Evolutionary conservation across 306 rosid genomes (phyloP).

Genomic region (Citrullus amarus): DNA sequence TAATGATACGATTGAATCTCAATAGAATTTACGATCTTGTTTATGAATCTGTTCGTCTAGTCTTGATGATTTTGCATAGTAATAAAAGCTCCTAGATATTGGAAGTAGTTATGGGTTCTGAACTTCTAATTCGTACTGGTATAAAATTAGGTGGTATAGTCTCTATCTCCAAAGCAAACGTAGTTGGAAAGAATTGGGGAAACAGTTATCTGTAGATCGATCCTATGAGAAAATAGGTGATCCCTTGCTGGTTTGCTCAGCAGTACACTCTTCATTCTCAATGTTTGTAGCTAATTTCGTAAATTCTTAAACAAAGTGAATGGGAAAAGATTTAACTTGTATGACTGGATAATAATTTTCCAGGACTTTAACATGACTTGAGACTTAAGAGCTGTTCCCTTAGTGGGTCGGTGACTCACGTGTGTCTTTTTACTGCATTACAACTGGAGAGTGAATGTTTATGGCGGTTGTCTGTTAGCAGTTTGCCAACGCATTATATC

Average conservation of each 20-base stretch:
- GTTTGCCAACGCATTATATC: not conserved
- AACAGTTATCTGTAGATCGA: not conserved
- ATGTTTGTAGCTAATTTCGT: not conserved
- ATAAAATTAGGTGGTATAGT: not conserved
- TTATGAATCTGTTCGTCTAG: not conserved
- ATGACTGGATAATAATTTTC: not conserved
- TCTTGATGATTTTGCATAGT: not conserved
- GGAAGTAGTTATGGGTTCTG: not conserved
- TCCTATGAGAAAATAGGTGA: not conserved
- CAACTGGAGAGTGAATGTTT: not conserved
- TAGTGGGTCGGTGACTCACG: not conserved
- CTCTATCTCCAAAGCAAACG: not conserved
- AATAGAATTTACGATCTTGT: not conserved
- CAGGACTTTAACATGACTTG: not conserved
- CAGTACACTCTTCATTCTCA: not conserved
- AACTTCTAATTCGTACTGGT: not conserved
- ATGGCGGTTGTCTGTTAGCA: not conserved
- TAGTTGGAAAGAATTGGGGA: not conserved
- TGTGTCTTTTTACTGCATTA: not conserved
- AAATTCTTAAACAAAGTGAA: not conserved
- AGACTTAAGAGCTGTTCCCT: not conserved
- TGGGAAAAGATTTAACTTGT: not conserved
- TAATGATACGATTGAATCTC: not conserved
- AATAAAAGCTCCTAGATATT: not conserved
- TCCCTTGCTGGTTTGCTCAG: not conserved